Evolutionary conservation across 148 eudicot species (phyloP).

Genomic region (Rhododendron griersonianum): DNA sequence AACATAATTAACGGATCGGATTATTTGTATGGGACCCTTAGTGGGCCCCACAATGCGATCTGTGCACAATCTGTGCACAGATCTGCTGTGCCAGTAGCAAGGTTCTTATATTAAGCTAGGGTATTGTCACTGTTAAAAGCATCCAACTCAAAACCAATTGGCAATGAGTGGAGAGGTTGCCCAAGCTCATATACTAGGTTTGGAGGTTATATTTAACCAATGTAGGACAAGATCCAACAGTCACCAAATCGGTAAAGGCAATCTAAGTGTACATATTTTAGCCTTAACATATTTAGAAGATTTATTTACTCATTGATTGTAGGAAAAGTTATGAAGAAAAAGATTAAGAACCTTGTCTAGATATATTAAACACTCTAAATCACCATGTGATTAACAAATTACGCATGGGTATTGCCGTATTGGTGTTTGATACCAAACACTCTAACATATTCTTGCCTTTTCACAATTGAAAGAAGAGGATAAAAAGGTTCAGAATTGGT

Average conservation of each 20-base stretch:
- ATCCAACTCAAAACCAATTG: too few relatives aligned
- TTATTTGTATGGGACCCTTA: too few relatives aligned
- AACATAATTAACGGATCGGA: too few relatives aligned
- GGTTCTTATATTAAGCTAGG: not conserved
- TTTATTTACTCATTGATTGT: not conserved
- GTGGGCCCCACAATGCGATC: too few relatives aligned
- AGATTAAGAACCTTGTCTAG: not conserved
- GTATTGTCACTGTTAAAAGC: too few relatives aligned
- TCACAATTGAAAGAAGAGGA: not conserved
- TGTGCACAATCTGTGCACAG: too few relatives aligned
- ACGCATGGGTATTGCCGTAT: not conserved
- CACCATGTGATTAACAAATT: not conserved
- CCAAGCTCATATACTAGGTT: too few relatives aligned
- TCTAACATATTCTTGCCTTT: not conserved
- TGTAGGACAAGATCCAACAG: too few relatives aligned
- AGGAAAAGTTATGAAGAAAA: not conserved
- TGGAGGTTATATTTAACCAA: too few relatives aligned
- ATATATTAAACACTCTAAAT: not conserved
- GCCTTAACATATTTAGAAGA: not conserved
- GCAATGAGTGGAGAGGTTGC: too few relatives aligned
- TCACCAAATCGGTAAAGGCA: not conserved
- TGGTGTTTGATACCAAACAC: not conserved
- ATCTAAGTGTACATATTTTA: too few relatives aligned
- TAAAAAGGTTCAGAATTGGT: not conserved
- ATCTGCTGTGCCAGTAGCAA: too few relatives aligned